Conservation (phyloP, 345 rosid species). For the Brassica napus region Da-Ae NC_063442.1:184501-185000, state of each 20-base stretch:
- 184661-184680: constrained; percentile 97
- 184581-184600: constrained; percentile 84
- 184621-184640: constrained; percentile 95
- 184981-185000: constrained; percentile 88
- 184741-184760: constrained; percentile 77
- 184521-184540: constrained; percentile 92
- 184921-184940: constrained; percentile 77
- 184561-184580: constrained; percentile 80
- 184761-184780: constrained; percentile 74
- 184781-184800: constrained; percentile 77
- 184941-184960: constrained; percentile 54
- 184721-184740: constrained; percentile 86
- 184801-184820: constrained; percentile 67
- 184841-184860: constrained; percentile 57
- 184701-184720: constrained; percentile 90
- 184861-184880: constrained; percentile 79
- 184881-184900: constrained; percentile 65
- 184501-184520: constrained; percentile 83
- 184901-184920: constrained; percentile 85
- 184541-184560: constrained; percentile 88
- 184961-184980: constrained; percentile 75
- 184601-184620: constrained; percentile 85
- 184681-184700: constrained; percentile 95
- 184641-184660: constrained; percentile 97
- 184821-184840: constrained; percentile 63